Percentiles rank a stretch among this genome's conserved stretches.
phyloP scores from a whole-genome alignment of 148 eudicot genomes.

The Camellia granthamiana region DNA sequence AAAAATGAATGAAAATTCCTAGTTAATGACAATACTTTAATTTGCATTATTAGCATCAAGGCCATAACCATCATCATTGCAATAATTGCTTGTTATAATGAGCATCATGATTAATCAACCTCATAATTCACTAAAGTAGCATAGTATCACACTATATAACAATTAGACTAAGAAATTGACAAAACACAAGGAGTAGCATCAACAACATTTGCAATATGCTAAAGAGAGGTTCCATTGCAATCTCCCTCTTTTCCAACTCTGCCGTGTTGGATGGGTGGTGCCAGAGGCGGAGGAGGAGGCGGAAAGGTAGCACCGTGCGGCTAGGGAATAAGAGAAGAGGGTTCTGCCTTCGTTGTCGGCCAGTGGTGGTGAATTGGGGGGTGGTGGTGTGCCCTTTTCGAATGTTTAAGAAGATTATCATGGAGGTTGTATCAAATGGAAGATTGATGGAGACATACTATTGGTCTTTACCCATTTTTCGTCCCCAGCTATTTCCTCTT shows the following conservation, averaged over 20 bases:
- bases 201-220: slow-evolving; percentile 21
- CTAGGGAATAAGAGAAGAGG: slow-evolving; percentile 58
- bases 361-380: slow-evolving; percentile 57
- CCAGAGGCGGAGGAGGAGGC: slow-evolving; percentile 36
- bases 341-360: slow-evolving; percentile 44
- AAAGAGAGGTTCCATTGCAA: slow-evolving; percentile 20
- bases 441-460: slow-evolving; percentile 52
- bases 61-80: slow-evolving; percentile 19
- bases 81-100: slow-evolving; percentile 36
- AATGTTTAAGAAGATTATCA: slow-evolving; percentile 48
- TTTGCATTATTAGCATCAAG: not conserved
- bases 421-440: slow-evolving; percentile 38
- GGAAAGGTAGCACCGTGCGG: slow-evolving; percentile 33
- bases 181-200: not conserved
- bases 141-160: slow-evolving; percentile 8
- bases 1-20: slow-evolving; percentile 3
- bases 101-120: slow-evolving; percentile 28
- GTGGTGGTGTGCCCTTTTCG: slow-evolving; percentile 44
- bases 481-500: slow-evolving; percentile 73
- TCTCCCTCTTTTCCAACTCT: slow-evolving; percentile 37
- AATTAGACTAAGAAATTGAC: not conserved
- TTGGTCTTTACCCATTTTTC: slow-evolving; percentile 57
- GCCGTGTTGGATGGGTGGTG: slow-evolving; percentile 52
- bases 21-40: not conserved
- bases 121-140: slow-evolving; percentile 17